A percentile compares a stretch with the other conserved stretches of the same genome.
These are phyloP conservation scores for Cordyceps javanica DNA, from an alignment of 2,329 filamentous ascomycete species.

Conservation along the genomic window DNA sequence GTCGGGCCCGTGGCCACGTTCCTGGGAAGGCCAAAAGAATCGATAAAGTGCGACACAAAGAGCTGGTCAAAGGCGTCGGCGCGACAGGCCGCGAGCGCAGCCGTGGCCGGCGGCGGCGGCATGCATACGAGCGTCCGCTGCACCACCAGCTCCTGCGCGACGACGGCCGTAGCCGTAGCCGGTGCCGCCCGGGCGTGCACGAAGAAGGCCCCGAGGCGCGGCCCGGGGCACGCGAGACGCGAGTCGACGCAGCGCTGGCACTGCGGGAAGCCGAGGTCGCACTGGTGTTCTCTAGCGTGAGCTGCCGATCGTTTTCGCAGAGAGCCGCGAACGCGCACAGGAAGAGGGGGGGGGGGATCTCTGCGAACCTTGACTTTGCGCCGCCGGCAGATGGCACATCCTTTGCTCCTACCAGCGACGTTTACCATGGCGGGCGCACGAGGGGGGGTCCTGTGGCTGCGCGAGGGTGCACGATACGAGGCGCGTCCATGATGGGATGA, in stretches of 20 bases:
- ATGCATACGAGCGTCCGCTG: background rate
- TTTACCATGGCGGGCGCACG: slow-evolving; percentile 31
- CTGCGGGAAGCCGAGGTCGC: slow-evolving; percentile 7
- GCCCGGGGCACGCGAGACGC: background rate
- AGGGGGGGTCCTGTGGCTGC: background rate
- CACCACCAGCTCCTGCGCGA: no score
- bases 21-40: background rate
- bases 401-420: slow-evolving; percentile 6
- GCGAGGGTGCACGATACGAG: background rate
- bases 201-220: slow-evolving; percentile 5
- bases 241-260: background rate
- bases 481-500: background rate
- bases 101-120: background rate
- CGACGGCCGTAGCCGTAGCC: background rate
- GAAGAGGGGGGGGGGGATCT: background rate
- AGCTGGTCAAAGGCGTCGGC: slow-evolving; percentile 6
- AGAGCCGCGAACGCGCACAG: background rate
- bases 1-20: background rate
- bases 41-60: slow-evolving; percentile 5
- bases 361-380: slow-evolving; percentile 7
- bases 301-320: no score
- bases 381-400: background rate
- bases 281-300: background rate
- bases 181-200: slow-evolving; percentile 1
- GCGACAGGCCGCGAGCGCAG: background rate